Conservation (phyloP, 768 basidiomycete species). For the Hericium coralloides region DNA sequence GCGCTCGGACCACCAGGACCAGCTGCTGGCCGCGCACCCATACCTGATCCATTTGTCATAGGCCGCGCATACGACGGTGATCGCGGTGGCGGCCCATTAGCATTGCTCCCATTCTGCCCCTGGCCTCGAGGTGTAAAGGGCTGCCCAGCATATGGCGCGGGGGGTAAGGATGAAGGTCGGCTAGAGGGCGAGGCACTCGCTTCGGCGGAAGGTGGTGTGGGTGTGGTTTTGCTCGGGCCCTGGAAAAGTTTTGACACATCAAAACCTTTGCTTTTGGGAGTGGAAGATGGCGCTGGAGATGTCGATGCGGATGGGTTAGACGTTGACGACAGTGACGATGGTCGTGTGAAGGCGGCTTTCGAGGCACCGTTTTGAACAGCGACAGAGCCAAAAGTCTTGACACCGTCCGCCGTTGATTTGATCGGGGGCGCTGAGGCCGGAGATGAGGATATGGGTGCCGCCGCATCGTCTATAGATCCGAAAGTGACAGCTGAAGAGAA, state of each 20-base stretch:
- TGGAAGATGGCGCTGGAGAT: constrained; percentile 11
- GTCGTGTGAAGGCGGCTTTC: constrained; percentile 10
- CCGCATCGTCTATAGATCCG: constrained; percentile 81
- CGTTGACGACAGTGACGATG: constrained; percentile 21
- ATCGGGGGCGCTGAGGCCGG: constrained; percentile 58
- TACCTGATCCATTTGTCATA: constrained; percentile 40
- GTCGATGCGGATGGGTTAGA: constrained; percentile 17
- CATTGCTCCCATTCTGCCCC: constrained; percentile 12
- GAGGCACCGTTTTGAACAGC: constrained; percentile 35
- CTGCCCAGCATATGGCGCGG: constrained; percentile 27
- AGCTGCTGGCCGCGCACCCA: constrained; percentile 35
- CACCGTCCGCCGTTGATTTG: constrained; percentile 49
- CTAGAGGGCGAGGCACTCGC: constrained; percentile 30
- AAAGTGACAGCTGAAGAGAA: constrained; percentile 64
- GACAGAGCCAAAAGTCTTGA: constrained; percentile 79
- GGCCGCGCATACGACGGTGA: constrained; percentile 62
- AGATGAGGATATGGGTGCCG: constrained; percentile 73
- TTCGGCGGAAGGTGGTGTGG: constrained; percentile 2
- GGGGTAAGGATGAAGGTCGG: constrained; percentile 41
- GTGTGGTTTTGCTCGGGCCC: constrained; percentile 24
- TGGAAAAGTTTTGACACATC: constrained; percentile 60
- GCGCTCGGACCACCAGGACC: constrained; percentile 31
- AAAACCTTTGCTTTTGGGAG: constrained; percentile 31
- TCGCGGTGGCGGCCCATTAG: constrained; percentile 31
- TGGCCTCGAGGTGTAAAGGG: constrained; percentile 7